These are phyloP conservation scores for Lasiosphaeris hirsuta DNA, from an alignment of 495 filamentous ascomycete species.

Conservation along the genomic window DNA sequence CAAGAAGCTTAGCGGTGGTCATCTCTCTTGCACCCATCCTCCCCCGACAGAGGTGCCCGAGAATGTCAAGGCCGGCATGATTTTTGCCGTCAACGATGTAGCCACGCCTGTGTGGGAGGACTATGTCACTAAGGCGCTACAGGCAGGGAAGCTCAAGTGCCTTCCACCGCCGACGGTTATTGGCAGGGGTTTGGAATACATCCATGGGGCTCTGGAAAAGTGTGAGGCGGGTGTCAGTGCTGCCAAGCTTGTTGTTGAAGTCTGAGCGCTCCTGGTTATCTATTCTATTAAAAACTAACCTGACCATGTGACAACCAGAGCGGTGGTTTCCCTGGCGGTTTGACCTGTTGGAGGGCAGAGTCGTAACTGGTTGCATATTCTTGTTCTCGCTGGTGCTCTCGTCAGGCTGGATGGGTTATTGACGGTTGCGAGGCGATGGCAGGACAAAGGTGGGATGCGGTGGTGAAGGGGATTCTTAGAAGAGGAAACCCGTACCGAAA, in stretches of 20 bases:
- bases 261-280: no score
- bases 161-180: constrained; percentile 35
- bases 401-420: no score
- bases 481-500: no score
- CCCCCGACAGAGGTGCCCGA: constrained; percentile 30
- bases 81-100: constrained; percentile 45
- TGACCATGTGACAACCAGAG: no score
- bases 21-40: constrained; percentile 36
- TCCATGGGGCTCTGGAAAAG: constrained; percentile 33
- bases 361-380: no score
- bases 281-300: no score
- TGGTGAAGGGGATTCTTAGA: no score
- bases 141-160: constrained; percentile 35
- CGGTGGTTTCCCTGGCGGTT: no score
- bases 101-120: constrained; percentile 40
- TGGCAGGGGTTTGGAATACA: constrained; percentile 37
- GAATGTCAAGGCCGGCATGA: constrained; percentile 43
- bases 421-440: no score
- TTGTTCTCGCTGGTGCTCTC: no score
- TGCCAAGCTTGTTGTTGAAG: constrained; percentile 16
- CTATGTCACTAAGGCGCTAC: constrained; percentile 38
- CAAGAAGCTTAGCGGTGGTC: constrained; percentile 33
- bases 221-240: constrained; percentile 36
- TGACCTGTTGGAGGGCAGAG: no score
- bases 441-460: no score